Percentiles rank a stretch among this genome's conserved stretches.
Evolutionary conservation across 2,329 filamentous ascomycete genomes (phyloP).

Genomic region (Trichoderma asperellum): DNA sequence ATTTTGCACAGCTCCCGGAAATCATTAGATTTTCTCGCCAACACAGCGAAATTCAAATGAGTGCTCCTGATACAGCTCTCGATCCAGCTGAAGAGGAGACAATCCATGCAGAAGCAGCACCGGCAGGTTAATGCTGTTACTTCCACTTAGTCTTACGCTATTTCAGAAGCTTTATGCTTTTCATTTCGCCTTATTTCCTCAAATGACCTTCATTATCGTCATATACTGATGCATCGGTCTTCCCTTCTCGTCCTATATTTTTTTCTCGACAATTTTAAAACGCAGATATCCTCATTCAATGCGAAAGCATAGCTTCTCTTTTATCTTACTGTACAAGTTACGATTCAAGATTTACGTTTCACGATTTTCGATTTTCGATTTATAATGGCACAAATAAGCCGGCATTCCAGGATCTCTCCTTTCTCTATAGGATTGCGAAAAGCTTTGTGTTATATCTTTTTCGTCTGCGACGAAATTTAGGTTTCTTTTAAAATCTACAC

Average conservation of each 20-base stretch:
- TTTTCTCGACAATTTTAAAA: not conserved
- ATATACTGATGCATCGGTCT: not conserved
- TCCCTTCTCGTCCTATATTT: not conserved
- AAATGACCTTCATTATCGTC: not conserved
- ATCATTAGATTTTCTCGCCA: not conserved
- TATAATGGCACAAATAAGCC: not conserved
- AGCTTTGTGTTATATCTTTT: too few species aligned
- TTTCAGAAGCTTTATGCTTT: not conserved
- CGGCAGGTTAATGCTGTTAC: not conserved
- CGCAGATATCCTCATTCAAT: not conserved
- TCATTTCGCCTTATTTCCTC: not conserved
- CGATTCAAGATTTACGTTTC: not conserved
- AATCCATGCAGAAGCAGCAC: not conserved
- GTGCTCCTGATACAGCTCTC: not conserved
- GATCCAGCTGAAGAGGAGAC: not conserved
- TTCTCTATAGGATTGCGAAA: too few species aligned
- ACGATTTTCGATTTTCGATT: not conserved
- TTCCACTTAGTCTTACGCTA: not conserved
- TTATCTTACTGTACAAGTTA: not conserved
- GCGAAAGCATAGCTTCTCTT: not conserved
- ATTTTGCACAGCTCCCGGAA: not conserved
- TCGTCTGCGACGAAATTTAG: too few species aligned
- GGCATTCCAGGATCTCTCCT: not conserved
- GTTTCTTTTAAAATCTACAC: too few species aligned
- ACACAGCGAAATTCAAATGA: too few species aligned